Conservation (phyloP, 495 filamentous ascomycete genomes). For the Xylaria sp. region DNA sequence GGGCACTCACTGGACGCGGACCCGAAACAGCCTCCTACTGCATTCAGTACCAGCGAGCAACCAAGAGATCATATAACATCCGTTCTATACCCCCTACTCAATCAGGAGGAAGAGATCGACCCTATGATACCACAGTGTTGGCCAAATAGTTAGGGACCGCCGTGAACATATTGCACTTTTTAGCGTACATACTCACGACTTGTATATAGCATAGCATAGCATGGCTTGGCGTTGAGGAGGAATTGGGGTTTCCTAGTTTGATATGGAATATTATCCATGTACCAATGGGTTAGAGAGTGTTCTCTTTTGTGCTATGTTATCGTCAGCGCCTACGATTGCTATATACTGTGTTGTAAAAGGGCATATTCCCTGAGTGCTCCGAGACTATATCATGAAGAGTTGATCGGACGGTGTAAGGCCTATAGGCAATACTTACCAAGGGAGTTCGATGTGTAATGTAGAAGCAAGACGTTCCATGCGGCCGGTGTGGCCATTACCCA, state of each 20-base stretch:
- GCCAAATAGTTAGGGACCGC: constrained; percentile 28
- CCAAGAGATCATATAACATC: constrained; percentile 1
- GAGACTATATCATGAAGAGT: neutral
- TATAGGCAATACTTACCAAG: neutral
- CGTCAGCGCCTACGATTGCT: neutral
- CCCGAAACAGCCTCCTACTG: neutral
- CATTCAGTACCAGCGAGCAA: neutral
- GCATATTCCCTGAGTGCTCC: neutral
- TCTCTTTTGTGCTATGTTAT: neutral
- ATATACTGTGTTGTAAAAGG: neutral
- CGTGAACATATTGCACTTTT: neutral
- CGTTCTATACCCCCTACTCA: constrained; percentile 31
- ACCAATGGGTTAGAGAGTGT: neutral
- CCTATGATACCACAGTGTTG: constrained; percentile 36
- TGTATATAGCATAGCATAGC: constrained; percentile 22
- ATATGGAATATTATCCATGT: neutral
- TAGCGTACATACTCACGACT: constrained; percentile 19
- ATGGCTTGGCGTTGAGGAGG: constrained; percentile 23
- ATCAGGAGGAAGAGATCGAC: constrained; percentile 33
- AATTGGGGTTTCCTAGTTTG: neutral
- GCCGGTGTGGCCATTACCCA: neutral
- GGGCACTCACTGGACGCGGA: neutral
- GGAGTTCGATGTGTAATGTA: neutral
- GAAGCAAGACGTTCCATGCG: neutral
- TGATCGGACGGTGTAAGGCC: neutral